Conservation (phyloP, 352 stramenopile genomes). For the Halophytophthora batemanensis region DNA sequence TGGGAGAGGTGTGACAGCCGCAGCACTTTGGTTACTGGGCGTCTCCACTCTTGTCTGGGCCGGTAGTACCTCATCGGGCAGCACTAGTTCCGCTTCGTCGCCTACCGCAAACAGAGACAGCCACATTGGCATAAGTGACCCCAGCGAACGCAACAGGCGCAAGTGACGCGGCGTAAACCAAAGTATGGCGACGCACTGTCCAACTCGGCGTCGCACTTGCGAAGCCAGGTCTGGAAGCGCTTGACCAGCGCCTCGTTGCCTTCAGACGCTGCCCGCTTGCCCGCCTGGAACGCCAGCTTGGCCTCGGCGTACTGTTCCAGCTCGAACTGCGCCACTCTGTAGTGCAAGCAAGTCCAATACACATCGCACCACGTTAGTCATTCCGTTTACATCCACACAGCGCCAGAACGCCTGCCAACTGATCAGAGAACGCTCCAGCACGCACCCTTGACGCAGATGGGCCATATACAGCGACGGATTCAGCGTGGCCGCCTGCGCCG, state of each 20-base stretch:
- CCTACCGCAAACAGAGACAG: conserved; percentile 9
- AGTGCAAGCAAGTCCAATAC: neutral
- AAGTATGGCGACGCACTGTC: conserved; percentile 38
- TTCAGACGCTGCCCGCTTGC: conserved; percentile 32
- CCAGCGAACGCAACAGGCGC: neutral
- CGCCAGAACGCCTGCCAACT: neutral
- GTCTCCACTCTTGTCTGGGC: neutral
- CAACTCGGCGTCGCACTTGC: conserved; percentile 85
- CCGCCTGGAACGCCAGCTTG: conserved; percentile 56
- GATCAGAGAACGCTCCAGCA: neutral
- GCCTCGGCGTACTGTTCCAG: conserved; percentile 66
- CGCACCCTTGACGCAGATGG: conserved; percentile 70
- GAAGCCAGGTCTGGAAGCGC: conserved; percentile 81
- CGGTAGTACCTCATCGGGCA: conserved; percentile 19
- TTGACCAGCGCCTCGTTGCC: conserved; percentile 36
- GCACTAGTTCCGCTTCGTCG: conserved; percentile 21
- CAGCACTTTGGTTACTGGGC: conserved; percentile 17
- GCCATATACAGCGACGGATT: conserved; percentile 52
- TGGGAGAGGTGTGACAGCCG: conserved; percentile 15
- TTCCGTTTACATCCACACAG: neutral
- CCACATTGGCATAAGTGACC: neutral
- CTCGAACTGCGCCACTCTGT: conserved; percentile 77
- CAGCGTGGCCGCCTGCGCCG: conserved; percentile 43
- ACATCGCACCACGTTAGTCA: neutral
- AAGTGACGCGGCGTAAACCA: neutral